A percentile compares a stretch with the other conserved stretches of the same genome.
phyloP scores from a whole-genome alignment of 2,329 filamentous ascomycete species.

The Fusarium beomiforme region DNA sequence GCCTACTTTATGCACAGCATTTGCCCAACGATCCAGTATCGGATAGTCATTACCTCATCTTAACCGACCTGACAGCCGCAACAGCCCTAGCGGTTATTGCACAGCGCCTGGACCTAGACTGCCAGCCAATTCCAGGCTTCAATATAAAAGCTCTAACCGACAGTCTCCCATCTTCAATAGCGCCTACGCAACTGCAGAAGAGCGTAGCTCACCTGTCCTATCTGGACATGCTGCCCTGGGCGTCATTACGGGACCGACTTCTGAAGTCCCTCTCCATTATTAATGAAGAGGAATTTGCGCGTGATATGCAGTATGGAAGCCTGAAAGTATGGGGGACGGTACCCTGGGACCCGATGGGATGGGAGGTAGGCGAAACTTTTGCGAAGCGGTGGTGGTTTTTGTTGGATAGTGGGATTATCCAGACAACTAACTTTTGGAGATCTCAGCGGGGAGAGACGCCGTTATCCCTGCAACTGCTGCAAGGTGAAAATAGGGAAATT shows the following conservation, averaged over 20 bases:
- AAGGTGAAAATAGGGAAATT: accelerated
- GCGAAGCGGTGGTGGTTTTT: constrained; percentile 30
- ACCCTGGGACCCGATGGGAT: constrained; percentile 48
- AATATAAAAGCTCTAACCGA: not conserved
- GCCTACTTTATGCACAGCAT: not conserved
- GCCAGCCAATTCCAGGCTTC: not conserved
- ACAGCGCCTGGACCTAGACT: not conserved
- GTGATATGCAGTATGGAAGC: not conserved
- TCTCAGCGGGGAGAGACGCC: constrained; percentile 1
- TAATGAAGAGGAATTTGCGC: not conserved
- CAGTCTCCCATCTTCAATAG: not conserved
- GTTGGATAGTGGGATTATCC: constrained; percentile 12
- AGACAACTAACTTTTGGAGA: constrained; percentile 28
- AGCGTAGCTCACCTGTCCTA: constrained; percentile 9
- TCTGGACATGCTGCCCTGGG: constrained; percentile 27
- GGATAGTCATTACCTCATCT: constrained; percentile 2
- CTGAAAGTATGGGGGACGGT: constrained; percentile 9
- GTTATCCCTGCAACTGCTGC: not conserved
- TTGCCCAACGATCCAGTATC: not conserved
- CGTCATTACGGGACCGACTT: constrained; percentile 8
- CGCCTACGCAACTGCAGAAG: constrained; percentile 11
- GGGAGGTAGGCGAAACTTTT: constrained; percentile 56
- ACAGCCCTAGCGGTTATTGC: constrained; percentile 5
- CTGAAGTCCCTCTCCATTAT: constrained; percentile 15
- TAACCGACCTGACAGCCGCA: constrained; percentile 5